Percentiles rank a stretch among this genome's conserved stretches.
Evolutionary conservation across 1,139 yeast genomes (phyloP).

Genomic region (Groenewaldozyma auringiensis): DNA sequence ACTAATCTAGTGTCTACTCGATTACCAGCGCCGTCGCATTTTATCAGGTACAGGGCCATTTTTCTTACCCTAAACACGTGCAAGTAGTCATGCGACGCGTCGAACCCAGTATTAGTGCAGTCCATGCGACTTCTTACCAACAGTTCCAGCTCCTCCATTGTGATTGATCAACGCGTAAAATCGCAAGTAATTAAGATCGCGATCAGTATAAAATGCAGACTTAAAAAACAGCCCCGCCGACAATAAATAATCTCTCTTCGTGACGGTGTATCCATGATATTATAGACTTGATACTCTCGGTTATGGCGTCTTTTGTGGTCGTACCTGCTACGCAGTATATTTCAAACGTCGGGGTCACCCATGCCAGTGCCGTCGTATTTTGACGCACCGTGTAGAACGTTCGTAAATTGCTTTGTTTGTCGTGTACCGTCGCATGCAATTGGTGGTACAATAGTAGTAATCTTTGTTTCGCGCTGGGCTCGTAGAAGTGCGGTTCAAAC

Average conservation of each 20-base stretch:
- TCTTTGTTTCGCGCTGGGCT: constrained; percentile 27
- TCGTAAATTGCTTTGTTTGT: constrained; percentile 25
- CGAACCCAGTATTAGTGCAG: constrained; percentile 24
- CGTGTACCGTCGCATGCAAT: constrained; percentile 34
- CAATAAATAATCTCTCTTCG: constrained; percentile 51
- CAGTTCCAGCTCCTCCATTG: not conserved
- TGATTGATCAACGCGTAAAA: too few species aligned
- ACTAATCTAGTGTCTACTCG: constrained; percentile 25
- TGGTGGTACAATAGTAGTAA: constrained; percentile 39
- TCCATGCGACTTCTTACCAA: constrained; percentile 13
- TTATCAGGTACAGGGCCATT: constrained; percentile 24
- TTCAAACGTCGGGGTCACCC: constrained; percentile 52
- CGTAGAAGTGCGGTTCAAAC: constrained; percentile 28
- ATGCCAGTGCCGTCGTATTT: constrained; percentile 42
- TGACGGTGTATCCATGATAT: constrained; percentile 51
- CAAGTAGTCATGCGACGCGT: constrained; percentile 29
- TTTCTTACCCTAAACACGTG: constrained; percentile 29
- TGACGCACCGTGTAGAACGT: constrained; percentile 29
- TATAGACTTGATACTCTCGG: constrained; percentile 46
- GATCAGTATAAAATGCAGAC: too few species aligned
- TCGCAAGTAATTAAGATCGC: not conserved
- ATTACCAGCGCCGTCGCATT: constrained; percentile 1
- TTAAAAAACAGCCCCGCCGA: constrained; percentile 49
- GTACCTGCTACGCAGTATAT: constrained; percentile 48
- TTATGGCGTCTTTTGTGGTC: constrained; percentile 39